phyloP scores from a whole-genome alignment of 2,329 filamentous ascomycete species.

The Aspergillus aculeatus region DNA sequence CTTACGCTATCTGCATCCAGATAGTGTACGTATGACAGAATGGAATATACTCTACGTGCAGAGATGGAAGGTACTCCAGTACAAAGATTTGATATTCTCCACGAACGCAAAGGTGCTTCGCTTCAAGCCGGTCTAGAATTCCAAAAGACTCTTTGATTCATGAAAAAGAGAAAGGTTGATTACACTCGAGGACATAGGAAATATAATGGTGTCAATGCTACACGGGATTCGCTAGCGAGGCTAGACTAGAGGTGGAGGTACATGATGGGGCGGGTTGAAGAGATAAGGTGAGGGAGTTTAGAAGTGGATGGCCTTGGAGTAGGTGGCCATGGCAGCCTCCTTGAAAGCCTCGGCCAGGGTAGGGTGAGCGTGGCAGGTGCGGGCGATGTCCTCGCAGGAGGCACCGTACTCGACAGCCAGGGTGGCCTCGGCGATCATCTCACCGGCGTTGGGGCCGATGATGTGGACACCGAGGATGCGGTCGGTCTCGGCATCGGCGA shows the following conservation, averaged over 20 bases:
- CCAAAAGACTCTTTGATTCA: constrained; percentile 5
- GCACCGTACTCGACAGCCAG: constrained; percentile 96
- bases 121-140: not conserved
- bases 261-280: constrained; percentile 11
- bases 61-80: no score
- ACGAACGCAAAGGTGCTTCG: not conserved
- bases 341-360: constrained; percentile 98
- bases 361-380: constrained; percentile 95
- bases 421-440: constrained; percentile 98
- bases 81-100: no score
- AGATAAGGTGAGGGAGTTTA: constrained; percentile 48
- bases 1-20: no score
- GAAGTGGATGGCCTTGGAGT: constrained; percentile 93
- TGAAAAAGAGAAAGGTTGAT: constrained; percentile 8
- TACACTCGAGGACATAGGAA: constrained; percentile 24
- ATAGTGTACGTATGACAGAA: no score
- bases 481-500: constrained; percentile 94
- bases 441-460: constrained; percentile 89
- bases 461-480: constrained; percentile 95
- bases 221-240: constrained; percentile 37
- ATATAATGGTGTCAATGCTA: constrained; percentile 39
- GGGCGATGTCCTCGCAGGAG: constrained; percentile 87
- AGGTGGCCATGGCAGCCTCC: constrained; percentile 97
- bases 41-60: no score
- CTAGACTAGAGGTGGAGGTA: constrained; percentile 32